Conservation (phyloP, 768 basidiomycete genomes). For the Tephrocybe sp. region DNA sequence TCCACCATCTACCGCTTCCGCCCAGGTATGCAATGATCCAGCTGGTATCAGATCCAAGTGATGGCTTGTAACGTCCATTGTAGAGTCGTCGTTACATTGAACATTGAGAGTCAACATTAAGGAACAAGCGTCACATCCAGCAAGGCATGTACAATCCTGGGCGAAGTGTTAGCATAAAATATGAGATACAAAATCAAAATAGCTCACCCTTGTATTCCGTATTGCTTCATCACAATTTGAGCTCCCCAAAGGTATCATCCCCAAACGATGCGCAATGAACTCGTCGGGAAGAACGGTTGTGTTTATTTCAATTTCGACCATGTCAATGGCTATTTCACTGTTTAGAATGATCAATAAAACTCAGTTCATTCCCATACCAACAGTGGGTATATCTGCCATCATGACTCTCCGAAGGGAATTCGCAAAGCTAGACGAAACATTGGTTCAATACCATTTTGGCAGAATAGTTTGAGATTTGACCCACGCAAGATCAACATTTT, state of each 20-base stretch:
- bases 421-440: conserved; percentile 61
- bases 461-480: conserved; percentile 25
- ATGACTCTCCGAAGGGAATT: conserved; percentile 92
- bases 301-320: conserved; percentile 90
- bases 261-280: conserved; percentile 93
- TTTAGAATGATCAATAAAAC: conserved; percentile 1
- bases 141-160: conserved; percentile 90
- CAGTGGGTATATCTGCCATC: conserved; percentile 95
- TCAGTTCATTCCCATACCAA: conserved; percentile 58
- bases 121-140: conserved; percentile 83
- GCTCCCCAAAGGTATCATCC: conserved; percentile 89
- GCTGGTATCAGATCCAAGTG: conserved; percentile 66
- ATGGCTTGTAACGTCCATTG: conserved; percentile 85
- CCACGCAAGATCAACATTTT: conserved; percentile 95
- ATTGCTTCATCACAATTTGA: conserved; percentile 87
- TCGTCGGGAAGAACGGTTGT: conserved; percentile 95
- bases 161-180: neutral
- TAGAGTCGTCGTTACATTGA: conserved; percentile 64
- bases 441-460: conserved; percentile 6
- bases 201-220: conserved; percentile 66
- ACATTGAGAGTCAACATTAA: conserved; percentile 80
- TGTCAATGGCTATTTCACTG: conserved; percentile 77
- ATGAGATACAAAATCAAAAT: neutral
- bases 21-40: conserved; percentile 21
- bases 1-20: conserved; percentile 28